These are phyloP conservation scores for Neocatenulostroma microsporum DNA, from an alignment of 2,329 filamentous ascomycete genomes.

Conservation along the genomic window DNA sequence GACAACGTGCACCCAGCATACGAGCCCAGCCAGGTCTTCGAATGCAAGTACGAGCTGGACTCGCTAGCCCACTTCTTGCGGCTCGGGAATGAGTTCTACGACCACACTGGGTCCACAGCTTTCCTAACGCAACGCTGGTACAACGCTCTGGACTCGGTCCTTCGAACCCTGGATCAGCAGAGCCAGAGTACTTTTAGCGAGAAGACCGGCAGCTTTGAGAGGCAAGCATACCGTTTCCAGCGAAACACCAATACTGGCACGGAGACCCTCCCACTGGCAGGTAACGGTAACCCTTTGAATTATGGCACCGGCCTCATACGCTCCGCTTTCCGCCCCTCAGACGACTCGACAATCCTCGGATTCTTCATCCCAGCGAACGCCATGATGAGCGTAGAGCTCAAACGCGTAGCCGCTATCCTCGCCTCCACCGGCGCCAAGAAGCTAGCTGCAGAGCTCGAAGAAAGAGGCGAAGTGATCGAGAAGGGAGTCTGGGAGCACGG, in stretches of 20 bases:
- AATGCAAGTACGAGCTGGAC: constrained; percentile 98
- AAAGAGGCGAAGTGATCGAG: constrained; percentile 58
- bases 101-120: constrained; percentile 65
- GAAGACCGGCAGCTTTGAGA: constrained; percentile 54
- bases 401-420: constrained; percentile 65
- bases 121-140: constrained; percentile 77
- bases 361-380: constrained; percentile 95
- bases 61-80: constrained; percentile 87
- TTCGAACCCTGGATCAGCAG: constrained; percentile 69
- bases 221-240: constrained; percentile 82
- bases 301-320: constrained; percentile 75
- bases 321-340: constrained; percentile 87
- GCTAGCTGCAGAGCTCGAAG: constrained; percentile 43
- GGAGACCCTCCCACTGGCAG: constrained; percentile 75
- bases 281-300: constrained; percentile 86
- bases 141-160: constrained; percentile 63
- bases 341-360: constrained; percentile 88
- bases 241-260: constrained; percentile 73
- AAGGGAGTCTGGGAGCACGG: constrained; percentile 79
- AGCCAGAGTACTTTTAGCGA: constrained; percentile 71
- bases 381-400: constrained; percentile 87
- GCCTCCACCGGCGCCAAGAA: constrained; percentile 47
- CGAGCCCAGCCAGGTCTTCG: constrained; percentile 78
- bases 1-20: constrained; percentile 82
- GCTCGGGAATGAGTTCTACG: constrained; percentile 77